Conservation (phyloP, 2,329 filamentous ascomycete species). For the Orbilia ellipsospora region DNA sequence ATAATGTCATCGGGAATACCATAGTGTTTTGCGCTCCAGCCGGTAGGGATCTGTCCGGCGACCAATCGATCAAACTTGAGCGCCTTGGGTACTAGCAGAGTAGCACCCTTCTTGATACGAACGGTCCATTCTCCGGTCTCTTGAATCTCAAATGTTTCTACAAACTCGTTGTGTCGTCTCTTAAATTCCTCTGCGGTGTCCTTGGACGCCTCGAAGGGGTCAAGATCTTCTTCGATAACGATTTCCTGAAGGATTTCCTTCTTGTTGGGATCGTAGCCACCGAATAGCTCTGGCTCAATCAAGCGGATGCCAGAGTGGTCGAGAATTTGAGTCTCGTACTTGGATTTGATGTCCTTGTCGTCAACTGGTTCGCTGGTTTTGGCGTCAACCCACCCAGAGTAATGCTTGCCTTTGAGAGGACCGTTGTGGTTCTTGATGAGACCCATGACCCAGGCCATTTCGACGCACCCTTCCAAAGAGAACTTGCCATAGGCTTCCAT, state of each 20-base stretch:
- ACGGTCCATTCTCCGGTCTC: slow-evolving; percentile 95
- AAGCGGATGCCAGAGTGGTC: slow-evolving; percentile 97
- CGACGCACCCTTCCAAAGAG: slow-evolving; percentile 95
- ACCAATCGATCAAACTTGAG: slow-evolving; percentile 97
- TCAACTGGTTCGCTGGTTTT: slow-evolving; percentile 96
- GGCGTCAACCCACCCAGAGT: slow-evolving; percentile 95
- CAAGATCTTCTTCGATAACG: slow-evolving; percentile 94
- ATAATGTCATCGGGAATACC: slow-evolving; percentile 98
- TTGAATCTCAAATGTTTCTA: slow-evolving; percentile 93
- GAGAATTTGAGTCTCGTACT: slow-evolving; percentile 96
- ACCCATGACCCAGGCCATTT: slow-evolving; percentile 99
- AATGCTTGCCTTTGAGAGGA: slow-evolving; percentile 91
- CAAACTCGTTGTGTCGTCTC: slow-evolving; percentile 96
- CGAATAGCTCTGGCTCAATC: slow-evolving; percentile 96
- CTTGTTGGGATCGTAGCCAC: slow-evolving; percentile 96
- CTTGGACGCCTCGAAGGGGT: slow-evolving; percentile 96
- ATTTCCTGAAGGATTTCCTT: slow-evolving; percentile 98
- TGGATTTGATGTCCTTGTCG: slow-evolving; percentile 96
- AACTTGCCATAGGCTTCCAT: slow-evolving; percentile 98
- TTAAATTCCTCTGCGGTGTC: slow-evolving; percentile 98
- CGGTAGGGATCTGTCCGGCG: slow-evolving; percentile 94
- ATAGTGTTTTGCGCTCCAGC: slow-evolving; percentile 96
- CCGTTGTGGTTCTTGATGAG: slow-evolving; percentile 99
- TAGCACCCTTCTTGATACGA: slow-evolving; percentile 93
- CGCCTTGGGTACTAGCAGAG: slow-evolving; percentile 94